A percentile compares a stretch with the other conserved stretches of the same genome.
These are phyloP conservation scores for Panicum virgatum DNA, from an alignment of 202 grass and related monocot genomes.

Conservation along the genomic window DNA sequence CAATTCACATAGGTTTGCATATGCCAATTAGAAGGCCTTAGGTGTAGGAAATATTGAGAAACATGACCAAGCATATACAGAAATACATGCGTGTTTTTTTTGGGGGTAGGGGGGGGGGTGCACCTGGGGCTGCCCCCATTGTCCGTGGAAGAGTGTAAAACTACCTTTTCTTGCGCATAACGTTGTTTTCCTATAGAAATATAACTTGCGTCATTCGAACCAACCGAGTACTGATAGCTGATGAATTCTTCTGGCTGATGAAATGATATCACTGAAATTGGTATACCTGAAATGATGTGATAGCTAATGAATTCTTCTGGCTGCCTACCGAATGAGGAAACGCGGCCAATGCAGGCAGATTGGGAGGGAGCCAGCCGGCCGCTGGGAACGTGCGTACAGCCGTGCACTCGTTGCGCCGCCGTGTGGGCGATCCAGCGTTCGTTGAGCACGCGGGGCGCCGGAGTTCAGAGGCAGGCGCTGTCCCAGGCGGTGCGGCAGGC, in stretches of 20 bases:
- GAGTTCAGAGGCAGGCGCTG: too few relatives aligned
- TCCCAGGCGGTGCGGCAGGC: too few relatives aligned
- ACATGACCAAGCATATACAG: background rate
- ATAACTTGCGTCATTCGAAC: background rate
- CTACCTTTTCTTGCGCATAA: background rate
- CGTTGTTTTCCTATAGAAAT: conserved; percentile 4
- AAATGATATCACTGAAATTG: too few relatives aligned
- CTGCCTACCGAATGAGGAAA: background rate
- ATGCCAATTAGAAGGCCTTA: background rate
- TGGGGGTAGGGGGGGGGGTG: too few relatives aligned
- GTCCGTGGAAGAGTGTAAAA: background rate
- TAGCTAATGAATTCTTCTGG: background rate
- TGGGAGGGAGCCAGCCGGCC: too few relatives aligned
- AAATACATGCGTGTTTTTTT: background rate
- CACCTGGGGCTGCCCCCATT: background rate
- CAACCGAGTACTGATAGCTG: background rate
- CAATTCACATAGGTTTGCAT: background rate
- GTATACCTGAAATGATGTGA: background rate
- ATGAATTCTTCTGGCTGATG: background rate
- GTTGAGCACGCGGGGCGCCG: too few relatives aligned
- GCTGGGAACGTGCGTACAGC: too few relatives aligned
- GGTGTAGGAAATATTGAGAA: conserved; percentile 19
- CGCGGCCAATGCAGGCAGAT: background rate
- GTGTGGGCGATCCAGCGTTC: too few relatives aligned
- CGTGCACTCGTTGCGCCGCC: too few relatives aligned